Evolutionary conservation across 129 eudicot genomes (phyloP).

Genomic region (Mikania micrantha): DNA sequence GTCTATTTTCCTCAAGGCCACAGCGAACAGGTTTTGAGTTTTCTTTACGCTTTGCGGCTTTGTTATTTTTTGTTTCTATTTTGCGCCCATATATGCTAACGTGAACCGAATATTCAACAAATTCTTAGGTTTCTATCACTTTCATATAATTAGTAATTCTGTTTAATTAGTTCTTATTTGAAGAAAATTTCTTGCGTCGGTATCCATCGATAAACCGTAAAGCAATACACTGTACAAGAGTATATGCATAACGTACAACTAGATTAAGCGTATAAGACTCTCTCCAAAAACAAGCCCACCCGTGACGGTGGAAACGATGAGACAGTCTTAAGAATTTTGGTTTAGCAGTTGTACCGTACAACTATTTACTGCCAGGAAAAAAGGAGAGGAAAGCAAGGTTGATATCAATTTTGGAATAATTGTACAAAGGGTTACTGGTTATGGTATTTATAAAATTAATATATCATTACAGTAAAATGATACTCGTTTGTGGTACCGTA

Average conservation of each 20-base stretch:
- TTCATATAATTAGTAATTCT: neutral
- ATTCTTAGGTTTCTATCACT: too few species aligned
- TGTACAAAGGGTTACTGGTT: conserved; percentile 20
- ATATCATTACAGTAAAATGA: neutral
- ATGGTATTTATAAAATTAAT: neutral
- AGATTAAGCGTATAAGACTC: neutral
- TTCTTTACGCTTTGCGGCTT: neutral
- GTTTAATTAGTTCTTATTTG: neutral
- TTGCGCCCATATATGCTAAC: neutral
- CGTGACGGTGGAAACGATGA: too few species aligned
- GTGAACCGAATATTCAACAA: neutral
- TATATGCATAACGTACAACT: neutral
- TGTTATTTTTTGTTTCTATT: neutral
- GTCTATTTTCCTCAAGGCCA: conserved; percentile 98
- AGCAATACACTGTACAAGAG: neutral
- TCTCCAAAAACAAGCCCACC: too few species aligned
- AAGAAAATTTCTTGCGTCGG: neutral
- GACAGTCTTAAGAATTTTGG: too few species aligned
- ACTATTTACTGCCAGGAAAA: neutral
- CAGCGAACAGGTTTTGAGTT: conserved; percentile 79
- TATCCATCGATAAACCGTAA: neutral
- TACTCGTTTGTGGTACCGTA: conserved; percentile 9
- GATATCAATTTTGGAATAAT: conserved; percentile 17
- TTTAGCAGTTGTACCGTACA: conserved; percentile 5
- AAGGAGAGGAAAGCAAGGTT: conserved; percentile 10